These are phyloP conservation scores for Diaporthe sp. DNA, from an alignment of 2,329 filamentous ascomycete species.

Conservation along the genomic window DNA sequence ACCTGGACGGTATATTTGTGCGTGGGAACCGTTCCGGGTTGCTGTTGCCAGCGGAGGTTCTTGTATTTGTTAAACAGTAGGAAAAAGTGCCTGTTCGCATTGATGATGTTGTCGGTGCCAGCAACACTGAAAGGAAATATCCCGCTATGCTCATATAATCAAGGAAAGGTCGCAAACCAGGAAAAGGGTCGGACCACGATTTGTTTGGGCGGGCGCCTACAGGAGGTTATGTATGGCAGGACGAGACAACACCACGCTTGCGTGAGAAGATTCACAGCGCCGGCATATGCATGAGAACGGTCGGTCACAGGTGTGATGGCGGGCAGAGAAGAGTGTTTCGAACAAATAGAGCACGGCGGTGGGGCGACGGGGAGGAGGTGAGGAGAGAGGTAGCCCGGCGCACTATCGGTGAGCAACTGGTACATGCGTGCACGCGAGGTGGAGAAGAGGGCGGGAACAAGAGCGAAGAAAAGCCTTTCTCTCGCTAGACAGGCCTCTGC, in stretches of 20 bases:
- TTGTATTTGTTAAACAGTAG: conserved; percentile 43
- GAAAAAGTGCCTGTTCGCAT: conserved; percentile 42
- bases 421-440: conserved; percentile 18
- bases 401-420: conserved; percentile 32
- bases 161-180: conserved; percentile 58
- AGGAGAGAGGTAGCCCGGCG: conserved; percentile 36
- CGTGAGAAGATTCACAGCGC: conserved; percentile 38
- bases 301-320: conserved; percentile 43
- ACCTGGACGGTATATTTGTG: conserved; percentile 11
- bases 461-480: not conserved
- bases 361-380: conserved; percentile 34
- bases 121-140: conserved; percentile 49
- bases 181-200: conserved; percentile 51
- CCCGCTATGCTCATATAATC: conserved; percentile 52
- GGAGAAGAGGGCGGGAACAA: conserved; percentile 24
- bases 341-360: conserved; percentile 37
- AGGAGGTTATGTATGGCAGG: conserved; percentile 63
- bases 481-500: conserved; percentile 32
- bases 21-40: conserved; percentile 33
- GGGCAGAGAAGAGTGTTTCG: conserved; percentile 37
- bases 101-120: conserved; percentile 35
- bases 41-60: conserved; percentile 57
- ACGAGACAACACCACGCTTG: conserved; percentile 36
- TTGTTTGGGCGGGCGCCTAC: conserved; percentile 58
- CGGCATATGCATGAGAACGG: conserved; percentile 42